A percentile compares a stretch with the other conserved stretches of the same genome.
Conservation (phyloP, 345 rosid species). For the Pugionium dolabratum region DNA sequence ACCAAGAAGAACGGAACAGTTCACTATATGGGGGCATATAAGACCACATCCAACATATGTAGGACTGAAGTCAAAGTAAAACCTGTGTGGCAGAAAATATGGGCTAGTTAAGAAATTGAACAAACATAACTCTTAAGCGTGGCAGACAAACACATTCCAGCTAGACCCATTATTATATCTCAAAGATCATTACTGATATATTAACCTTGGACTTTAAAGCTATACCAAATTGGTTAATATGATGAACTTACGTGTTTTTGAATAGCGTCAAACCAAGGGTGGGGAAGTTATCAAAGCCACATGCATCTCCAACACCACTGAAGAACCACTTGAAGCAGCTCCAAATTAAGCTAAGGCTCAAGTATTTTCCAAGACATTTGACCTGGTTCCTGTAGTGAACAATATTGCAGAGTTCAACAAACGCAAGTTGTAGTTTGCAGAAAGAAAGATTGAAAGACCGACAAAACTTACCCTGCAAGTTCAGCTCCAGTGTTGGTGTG, state of each 20-base stretch:
- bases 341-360: conserved; percentile 83
- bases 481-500: conserved; percentile 87
- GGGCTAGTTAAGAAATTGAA: conserved; percentile 2
- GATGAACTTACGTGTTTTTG: conserved; percentile 71
- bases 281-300: conserved; percentile 95
- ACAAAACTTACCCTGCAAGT: conserved; percentile 69
- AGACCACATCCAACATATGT: conserved; percentile 97
- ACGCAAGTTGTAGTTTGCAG: neutral
- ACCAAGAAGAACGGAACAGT: conserved; percentile 85
- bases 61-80: conserved; percentile 92
- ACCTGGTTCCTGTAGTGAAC: conserved; percentile 75
- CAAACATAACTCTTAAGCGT: neutral
- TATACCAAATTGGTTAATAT: neutral
- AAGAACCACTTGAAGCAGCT: conserved; percentile 99
- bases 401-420: conserved; percentile 2
- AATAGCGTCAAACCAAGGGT: conserved; percentile 76
- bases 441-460: conserved; percentile 3
- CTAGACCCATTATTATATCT: neutral
- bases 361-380: conserved; percentile 80
- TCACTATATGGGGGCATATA: conserved; percentile 92
- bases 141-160: neutral
- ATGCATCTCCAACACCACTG: conserved; percentile 88
- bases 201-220: neutral
- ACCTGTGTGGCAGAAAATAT: conserved; percentile 46
- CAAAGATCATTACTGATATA: neutral